These are phyloP conservation scores for Solanum rostratum DNA, from an alignment of 257 asterid species.

Conservation along the genomic window DNA sequence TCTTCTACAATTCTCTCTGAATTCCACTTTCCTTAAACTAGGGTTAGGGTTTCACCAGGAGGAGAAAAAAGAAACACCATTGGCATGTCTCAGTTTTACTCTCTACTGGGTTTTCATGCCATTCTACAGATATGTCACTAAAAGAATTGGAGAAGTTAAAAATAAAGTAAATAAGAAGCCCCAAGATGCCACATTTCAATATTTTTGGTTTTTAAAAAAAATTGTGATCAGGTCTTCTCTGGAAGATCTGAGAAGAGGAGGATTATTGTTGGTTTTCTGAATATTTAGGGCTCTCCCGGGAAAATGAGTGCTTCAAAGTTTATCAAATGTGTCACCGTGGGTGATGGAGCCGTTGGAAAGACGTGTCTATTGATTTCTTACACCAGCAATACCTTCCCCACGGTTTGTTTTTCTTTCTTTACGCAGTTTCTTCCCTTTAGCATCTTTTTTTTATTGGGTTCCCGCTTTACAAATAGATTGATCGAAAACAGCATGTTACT, in stretches of 20 bases:
- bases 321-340: constrained; percentile 39
- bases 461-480: neutral
- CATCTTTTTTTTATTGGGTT: neutral
- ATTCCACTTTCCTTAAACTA: neutral
- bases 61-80: neutral
- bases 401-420: constrained; percentile 31
- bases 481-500: neutral
- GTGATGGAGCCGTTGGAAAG: constrained; percentile 45
- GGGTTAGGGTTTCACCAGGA: constrained; percentile 25
- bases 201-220: neutral
- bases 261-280: neutral
- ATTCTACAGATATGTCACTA: neutral
- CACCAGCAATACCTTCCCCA: constrained; percentile 75
- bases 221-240: constrained; percentile 19
- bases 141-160: neutral
- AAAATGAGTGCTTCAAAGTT: constrained; percentile 43
- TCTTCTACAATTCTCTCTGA: neutral
- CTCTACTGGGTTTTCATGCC: neutral
- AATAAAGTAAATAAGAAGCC: neutral
- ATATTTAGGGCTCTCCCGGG: neutral
- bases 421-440: neutral
- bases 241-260: constrained; percentile 1
- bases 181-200: neutral
- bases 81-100: neutral
- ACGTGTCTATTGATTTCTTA: constrained; percentile 44